Evolutionary conservation across 2,329 filamentous ascomycete species (phyloP), one percentile per base, ranked within the genome.

Genomic region (Trichophyton rubrum): DNA sequence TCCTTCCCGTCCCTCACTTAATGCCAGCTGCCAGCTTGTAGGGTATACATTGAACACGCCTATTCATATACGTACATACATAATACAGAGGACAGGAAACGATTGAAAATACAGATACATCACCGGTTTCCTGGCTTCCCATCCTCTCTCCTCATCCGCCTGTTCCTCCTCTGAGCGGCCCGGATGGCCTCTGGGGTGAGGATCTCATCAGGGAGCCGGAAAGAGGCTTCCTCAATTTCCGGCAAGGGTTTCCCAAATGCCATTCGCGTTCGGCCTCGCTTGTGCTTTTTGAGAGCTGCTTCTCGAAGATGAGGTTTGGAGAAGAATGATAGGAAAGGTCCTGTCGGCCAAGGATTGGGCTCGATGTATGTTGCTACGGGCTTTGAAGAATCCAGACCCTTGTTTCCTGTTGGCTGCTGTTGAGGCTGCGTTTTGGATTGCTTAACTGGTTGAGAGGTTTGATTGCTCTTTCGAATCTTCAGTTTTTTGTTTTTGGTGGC

Each of bases 251-350:
- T 82, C 0, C 92, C 92, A 81, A 93, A 97, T 2, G 91, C 92
- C 56, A 87, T 78, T 15, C 85, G 79, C 58, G 82, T 88, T 57
- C 89, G 81, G 49, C 84, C 83, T 59, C 88, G 84, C 38, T 90
- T 81, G 56, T 83, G 79, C 66, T 84, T 85, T 63, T 84, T 86
- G n/a, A 96, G 74, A 8, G 91, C 90, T 5, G 85, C 83, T 22
- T 90, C 88, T 27, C 92, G 86, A 63, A 92, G 81, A 68, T 95
- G 85, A 24, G 82, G 84, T 74, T 93, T 90, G 17, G 80, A 73
- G 70, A 90, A 97, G 75, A 96, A 96, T 0, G 89, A 95, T n/a
- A 79, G 87, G 69, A 96, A 90, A 41, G 88, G 86, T 61, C 79
- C 82, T 69, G 60, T 72, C 67, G 38, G 20, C 58, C 58, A 60